A percentile compares a stretch with the other conserved stretches of the same genome.
Evolutionary conservation across 2,329 filamentous ascomycete species (phyloP).

Genomic region (Aspergillus ochraceus): DNA sequence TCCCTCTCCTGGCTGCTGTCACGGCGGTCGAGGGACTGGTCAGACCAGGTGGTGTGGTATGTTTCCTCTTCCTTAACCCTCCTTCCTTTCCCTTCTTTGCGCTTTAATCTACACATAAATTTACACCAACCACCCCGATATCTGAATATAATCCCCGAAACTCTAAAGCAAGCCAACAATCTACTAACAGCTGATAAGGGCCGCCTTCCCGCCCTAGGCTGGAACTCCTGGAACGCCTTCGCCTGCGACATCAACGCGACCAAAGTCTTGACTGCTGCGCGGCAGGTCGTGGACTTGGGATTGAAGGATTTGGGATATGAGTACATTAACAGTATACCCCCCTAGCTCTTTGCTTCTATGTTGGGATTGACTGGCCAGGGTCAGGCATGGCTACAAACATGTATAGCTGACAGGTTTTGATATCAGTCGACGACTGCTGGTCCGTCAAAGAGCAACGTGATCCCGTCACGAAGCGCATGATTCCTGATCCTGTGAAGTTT

Average conservation of each 20-base stretch:
- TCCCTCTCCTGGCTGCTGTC: neutral
- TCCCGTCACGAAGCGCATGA: slow-evolving; percentile 44
- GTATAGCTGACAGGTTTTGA: no score
- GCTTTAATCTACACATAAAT: no score
- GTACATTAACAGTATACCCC: slow-evolving; percentile 42
- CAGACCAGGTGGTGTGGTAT: slow-evolving; percentile 29
- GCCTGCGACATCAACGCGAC: slow-evolving; percentile 49
- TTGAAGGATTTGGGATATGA: slow-evolving; percentile 52
- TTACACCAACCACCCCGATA: neutral
- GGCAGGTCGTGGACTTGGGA: slow-evolving; percentile 47
- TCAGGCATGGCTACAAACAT: no score
- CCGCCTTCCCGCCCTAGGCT: slow-evolving; percentile 40
- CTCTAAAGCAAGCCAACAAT: no score
- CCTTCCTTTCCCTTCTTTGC: neutral
- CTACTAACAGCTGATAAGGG: slow-evolving; percentile 19
- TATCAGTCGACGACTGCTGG: slow-evolving; percentile 62
- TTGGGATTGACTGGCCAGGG: no score
- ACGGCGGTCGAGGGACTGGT: slow-evolving; percentile 22
- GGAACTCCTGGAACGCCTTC: slow-evolving; percentile 50
- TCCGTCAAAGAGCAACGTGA: slow-evolving; percentile 47
- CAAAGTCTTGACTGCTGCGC: slow-evolving; percentile 49
- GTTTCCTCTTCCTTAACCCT: neutral
- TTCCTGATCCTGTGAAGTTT: slow-evolving; percentile 54
- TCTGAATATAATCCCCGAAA: neutral
- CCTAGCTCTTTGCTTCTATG: no score